A percentile compares a stretch with the other conserved stretches of the same genome.
phyloP scores from a whole-genome alignment of 2,329 filamentous ascomycete genomes.

The Scolecobasidium constrictum region DNA sequence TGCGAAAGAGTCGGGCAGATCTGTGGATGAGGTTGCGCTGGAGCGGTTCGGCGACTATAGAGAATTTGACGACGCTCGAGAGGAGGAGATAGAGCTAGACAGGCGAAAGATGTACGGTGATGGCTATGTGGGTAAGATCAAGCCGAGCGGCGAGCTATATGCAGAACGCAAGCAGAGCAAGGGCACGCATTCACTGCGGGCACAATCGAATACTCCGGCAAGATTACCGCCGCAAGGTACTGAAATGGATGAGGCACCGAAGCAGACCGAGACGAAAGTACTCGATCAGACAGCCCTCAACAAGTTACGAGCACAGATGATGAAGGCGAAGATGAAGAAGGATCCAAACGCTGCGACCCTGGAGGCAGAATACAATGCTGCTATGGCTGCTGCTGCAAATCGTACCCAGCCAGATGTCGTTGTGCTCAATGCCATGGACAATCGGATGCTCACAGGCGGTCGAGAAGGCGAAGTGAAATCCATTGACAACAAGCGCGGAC shows the following conservation, averaged over 20 bases:
- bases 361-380: slow-evolving; percentile 73
- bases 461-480: slow-evolving; percentile 64
- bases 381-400: slow-evolving; percentile 47
- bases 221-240: slow-evolving; percentile 13
- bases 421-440: slow-evolving; percentile 79
- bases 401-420: slow-evolving; percentile 56
- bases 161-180: slow-evolving; percentile 55
- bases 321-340: slow-evolving; percentile 84
- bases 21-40: slow-evolving; percentile 70
- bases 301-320: slow-evolving; percentile 81
- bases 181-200: slow-evolving; percentile 1
- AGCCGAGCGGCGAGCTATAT: slow-evolving; percentile 78
- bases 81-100: slow-evolving; percentile 87
- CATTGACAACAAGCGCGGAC: slow-evolving; percentile 69
- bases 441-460: slow-evolving; percentile 73
- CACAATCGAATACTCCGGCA: slow-evolving; percentile 8
- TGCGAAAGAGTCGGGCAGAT: slow-evolving; percentile 60
- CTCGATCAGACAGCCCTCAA: slow-evolving; percentile 77
- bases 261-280: slow-evolving; percentile 43
- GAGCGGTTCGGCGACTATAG: slow-evolving; percentile 72
- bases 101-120: slow-evolving; percentile 71
- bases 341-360: slow-evolving; percentile 65
- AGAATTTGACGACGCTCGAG: slow-evolving; percentile 83
- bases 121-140: slow-evolving; percentile 74
- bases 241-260: slow-evolving; percentile 42